Base-by-base conservation (phyloP, 164 flowering plant genomes). In the Sedum album region DNA sequence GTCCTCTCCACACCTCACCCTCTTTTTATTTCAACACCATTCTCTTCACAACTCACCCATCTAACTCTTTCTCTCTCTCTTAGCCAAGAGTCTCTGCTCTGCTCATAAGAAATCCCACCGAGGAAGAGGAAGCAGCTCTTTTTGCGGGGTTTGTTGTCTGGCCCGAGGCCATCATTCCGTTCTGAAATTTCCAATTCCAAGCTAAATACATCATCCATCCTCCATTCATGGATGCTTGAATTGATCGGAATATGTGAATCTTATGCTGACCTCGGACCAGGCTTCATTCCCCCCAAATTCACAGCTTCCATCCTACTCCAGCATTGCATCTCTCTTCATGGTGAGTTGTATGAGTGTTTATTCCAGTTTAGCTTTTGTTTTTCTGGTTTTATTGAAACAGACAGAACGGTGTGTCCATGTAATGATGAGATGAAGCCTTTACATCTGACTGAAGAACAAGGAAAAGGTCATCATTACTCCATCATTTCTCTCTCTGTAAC, bases 91-190 rank as follows among this genome's bases (percentile, higher is more conserved):
- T 70, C 41, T 33, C 18, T 15, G 48, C 70, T 61, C 68, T 71
- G 71, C 61, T 74, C 28, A 70, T 75, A 46, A 39, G 53, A 66
- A 66, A 51, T 44, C 48, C 38, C 21, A 36, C 9, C 48, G 60
- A 57, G 31, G 57, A 51, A 17, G 28, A 55, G 81, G 83, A 75
- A 79, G 81, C 77, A 72, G 66, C 75, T 35, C 64, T 55, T 76
- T 81, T 87, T 88, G 89, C 80, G 89, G 88, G 89, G 89, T 82
- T 81, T 85, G 88, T 85, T 85, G 89, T 88, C 85, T 85, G 89
- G 89, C 86, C 79, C 89, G 90, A 85, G 90, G 89, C 73, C 82
- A 76, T 74, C 66, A 73, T 74, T 44, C 64, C 14, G 68, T 26
- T 44, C 30, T 44, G 36, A 28, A 26, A 41, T n/a, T 42, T 41